phyloP scores from a whole-genome alignment of 2,329 filamentous ascomycete species.

The Zasmidium citrigriseum region DNA sequence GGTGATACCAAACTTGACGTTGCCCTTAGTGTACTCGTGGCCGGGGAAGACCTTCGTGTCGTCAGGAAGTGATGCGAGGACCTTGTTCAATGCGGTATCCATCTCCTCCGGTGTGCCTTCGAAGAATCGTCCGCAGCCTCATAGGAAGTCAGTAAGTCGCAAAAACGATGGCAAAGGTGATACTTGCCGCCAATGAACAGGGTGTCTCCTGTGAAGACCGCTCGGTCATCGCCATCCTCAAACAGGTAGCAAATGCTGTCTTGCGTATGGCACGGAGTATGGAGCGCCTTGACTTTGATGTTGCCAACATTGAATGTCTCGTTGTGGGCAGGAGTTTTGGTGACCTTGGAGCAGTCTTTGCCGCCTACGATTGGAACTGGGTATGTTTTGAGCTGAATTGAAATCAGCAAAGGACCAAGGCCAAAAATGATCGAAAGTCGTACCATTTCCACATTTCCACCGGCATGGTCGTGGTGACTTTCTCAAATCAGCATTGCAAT shows the following conservation, averaged over 20 bases:
- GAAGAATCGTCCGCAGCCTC: slow-evolving; percentile 95
- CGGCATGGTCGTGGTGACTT: slow-evolving; percentile 92
- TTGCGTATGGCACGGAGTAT: slow-evolving; percentile 97
- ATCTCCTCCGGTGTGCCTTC: slow-evolving; percentile 89
- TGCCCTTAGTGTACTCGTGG: slow-evolving; percentile 97
- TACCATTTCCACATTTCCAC: slow-evolving; percentile 84
- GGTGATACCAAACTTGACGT: slow-evolving; percentile 82
- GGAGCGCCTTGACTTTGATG: slow-evolving; percentile 81
- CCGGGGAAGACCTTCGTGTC: slow-evolving; percentile 93
- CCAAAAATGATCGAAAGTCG: slow-evolving; percentile 21
- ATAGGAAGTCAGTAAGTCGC: too few species aligned
- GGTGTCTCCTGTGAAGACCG: slow-evolving; percentile 94
- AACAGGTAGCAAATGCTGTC: slow-evolving; percentile 96
- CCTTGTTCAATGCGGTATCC: slow-evolving; percentile 88
- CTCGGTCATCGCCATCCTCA: slow-evolving; percentile 75
- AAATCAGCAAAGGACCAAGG: background rate
- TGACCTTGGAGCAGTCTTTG: slow-evolving; percentile 79
- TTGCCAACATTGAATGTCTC: slow-evolving; percentile 79
- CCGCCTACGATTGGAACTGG: slow-evolving; percentile 81
- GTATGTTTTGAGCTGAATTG: slow-evolving; percentile 57
- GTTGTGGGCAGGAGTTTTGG: slow-evolving; percentile 71
- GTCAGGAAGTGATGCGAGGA: slow-evolving; percentile 75
- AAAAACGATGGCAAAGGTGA: too few species aligned
- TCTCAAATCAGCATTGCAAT: background rate
- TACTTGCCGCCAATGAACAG: slow-evolving; percentile 82